Evolutionary conservation across 805 yeast genomes (phyloP).

Genomic region (Yarrowia keelungensis): DNA sequence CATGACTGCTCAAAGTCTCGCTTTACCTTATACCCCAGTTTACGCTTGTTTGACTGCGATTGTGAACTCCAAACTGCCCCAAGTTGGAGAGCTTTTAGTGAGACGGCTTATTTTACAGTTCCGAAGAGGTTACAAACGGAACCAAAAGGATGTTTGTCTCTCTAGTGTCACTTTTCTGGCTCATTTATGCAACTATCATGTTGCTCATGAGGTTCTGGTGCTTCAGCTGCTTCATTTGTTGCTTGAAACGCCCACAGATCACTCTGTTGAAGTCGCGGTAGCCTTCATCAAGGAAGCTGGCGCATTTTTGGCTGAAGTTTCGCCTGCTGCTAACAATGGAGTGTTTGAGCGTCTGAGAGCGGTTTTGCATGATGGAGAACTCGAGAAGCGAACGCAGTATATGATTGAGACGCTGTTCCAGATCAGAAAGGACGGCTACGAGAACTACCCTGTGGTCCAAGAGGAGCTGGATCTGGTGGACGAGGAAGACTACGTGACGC

Average conservation of each 20-base stretch:
- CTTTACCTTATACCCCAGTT: slow-evolving; percentile 55
- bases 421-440: slow-evolving; percentile 56
- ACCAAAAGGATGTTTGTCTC: slow-evolving; percentile 56
- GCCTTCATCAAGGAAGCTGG: slow-evolving; percentile 63
- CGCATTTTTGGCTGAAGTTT: slow-evolving; percentile 54
- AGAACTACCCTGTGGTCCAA: slow-evolving; percentile 52
- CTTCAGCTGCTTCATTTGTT: slow-evolving; percentile 62
- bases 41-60: slow-evolving; percentile 66
- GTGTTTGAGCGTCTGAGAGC: slow-evolving; percentile 67
- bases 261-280: slow-evolving; percentile 62
- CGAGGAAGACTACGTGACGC: slow-evolving; percentile 66
- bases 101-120: slow-evolving; percentile 65
- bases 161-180: slow-evolving; percentile 61
- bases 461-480: slow-evolving; percentile 65
- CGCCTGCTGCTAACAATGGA: slow-evolving; percentile 56
- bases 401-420: slow-evolving; percentile 61
- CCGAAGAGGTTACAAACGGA: slow-evolving; percentile 58
- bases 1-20: slow-evolving; percentile 60
- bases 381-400: slow-evolving; percentile 55
- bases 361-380: slow-evolving; percentile 62
- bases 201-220: slow-evolving; percentile 60
- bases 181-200: slow-evolving; percentile 67
- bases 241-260: slow-evolving; percentile 58
- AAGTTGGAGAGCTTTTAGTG: slow-evolving; percentile 65
- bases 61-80: slow-evolving; percentile 71